Percentiles rank a stretch among this genome's conserved stretches.
Evolutionary conservation across 2,329 filamentous ascomycete genomes (phyloP).

Genomic region (Verticillium tricorpus): DNA sequence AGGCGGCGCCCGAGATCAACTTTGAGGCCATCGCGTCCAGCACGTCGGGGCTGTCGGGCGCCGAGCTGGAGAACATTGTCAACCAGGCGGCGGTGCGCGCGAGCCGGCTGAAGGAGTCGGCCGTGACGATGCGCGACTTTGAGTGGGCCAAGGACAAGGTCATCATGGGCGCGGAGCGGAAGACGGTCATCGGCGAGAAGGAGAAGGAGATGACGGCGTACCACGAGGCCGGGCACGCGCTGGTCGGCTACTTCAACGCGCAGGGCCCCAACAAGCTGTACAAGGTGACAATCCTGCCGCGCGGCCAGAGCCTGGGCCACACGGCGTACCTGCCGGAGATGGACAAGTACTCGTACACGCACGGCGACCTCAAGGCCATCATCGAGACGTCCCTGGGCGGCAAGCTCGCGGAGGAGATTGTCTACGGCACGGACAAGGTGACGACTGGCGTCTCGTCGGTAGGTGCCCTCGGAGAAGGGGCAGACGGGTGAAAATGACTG

Average conservation of each 20-base stretch:
- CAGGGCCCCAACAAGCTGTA: constrained; percentile 75
- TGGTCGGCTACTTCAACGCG: constrained; percentile 77
- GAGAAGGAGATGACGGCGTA: constrained; percentile 96
- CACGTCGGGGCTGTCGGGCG: constrained; percentile 88
- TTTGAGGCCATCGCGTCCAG: constrained; percentile 78
- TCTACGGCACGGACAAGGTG: constrained; percentile 87
- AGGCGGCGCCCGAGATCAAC: constrained; percentile 75
- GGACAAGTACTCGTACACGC: constrained; percentile 87
- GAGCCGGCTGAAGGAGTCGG: constrained; percentile 75
- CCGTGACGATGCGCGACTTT: constrained; percentile 75
- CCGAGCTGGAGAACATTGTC: constrained; percentile 92
- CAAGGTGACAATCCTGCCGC: constrained; percentile 95
- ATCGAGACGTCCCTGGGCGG: constrained; percentile 82
- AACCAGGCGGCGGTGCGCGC: constrained; percentile 94
- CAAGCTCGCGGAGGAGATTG: constrained; percentile 85
- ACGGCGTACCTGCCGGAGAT: constrained; percentile 86
- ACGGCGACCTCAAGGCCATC: constrained; percentile 73
- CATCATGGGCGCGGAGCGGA: constrained; percentile 91
- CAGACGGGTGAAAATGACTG: not conserved
- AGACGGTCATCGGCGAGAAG: constrained; percentile 83
- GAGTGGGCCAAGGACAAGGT: constrained; percentile 99
- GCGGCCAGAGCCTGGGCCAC: constrained; percentile 79
- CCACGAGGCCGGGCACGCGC: constrained; percentile 91
- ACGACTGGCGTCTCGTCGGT: constrained; percentile 81
- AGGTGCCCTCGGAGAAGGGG: constrained; percentile 29